Base-by-base conservation (phyloP, 192 early-diverging fungal genomes). In the Bifiguratus adelaidae region DNA sequence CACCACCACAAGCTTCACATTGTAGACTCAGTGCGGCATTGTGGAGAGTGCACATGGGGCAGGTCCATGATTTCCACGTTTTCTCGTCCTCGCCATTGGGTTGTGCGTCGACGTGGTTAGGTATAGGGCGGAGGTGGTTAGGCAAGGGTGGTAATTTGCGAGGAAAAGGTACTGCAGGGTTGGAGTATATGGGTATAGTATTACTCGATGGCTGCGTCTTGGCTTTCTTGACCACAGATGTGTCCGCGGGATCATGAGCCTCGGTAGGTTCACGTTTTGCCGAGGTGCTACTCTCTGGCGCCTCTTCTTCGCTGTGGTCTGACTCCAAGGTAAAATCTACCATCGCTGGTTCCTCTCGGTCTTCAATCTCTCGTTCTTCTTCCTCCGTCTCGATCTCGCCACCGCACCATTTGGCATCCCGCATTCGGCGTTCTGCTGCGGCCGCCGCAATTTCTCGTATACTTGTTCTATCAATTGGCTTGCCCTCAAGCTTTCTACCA, bases 381-480 rank as follows among this genome's bases (percentile, higher is more conserved):
- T n/a, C n/a, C n/a, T n/a, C n/a, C n/a, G n/a, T n/a, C n/a, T n/a
- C n/a, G n/a, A n/a, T n/a, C 20, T 57, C 46, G 51, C 52, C 65
- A n/a, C 81, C 82, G 50, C 86, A 88, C 85, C 83, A 86, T 1
- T 79, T 24, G 3, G 59, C 48, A 61, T 88, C 87, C 46, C 49
- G 57, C 34, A 48, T 52, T 18, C 87, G 50, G 34, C 70, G 50
- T 55, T 88, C 87, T 4, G 83, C 83, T n/a, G 83, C 82, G 52
- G 61, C 41, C 0, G 74, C 78, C 9, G 83, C 80, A 62, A 86
- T 43, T 4, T 40, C 38, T 30, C 41, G 25, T 16, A 8, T 13
- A 15, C 23, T 41, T n/a, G n/a, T n/a, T n/a, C n/a, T n/a, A n/a
- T n/a, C n/a, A n/a, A n/a, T n/a, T n/a, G n/a, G n/a, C n/a, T n/a